These are phyloP conservation scores for Leishmania tarentolae DNA, from an alignment of 208 protist species.

Conservation along the genomic window DNA sequence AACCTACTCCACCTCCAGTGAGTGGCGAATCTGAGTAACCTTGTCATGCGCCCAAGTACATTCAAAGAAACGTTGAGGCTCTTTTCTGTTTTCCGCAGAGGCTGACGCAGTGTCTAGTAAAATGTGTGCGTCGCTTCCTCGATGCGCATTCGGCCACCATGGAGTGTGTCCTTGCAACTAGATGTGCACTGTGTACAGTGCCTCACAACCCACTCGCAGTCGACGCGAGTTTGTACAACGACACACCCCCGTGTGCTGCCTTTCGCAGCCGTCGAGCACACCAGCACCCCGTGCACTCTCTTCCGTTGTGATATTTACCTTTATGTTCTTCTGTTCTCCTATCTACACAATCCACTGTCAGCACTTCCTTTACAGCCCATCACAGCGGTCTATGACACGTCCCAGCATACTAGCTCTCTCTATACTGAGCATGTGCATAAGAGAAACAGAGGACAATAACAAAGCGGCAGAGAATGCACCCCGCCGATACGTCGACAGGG, in stretches of 20 bases:
- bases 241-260: not conserved
- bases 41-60: not conserved
- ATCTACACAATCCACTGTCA: not conserved
- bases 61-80: not conserved
- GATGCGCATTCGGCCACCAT: not conserved
- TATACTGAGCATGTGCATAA: not conserved
- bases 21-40: not conserved
- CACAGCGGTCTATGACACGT: not conserved
- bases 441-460: not conserved
- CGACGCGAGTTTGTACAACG: not conserved
- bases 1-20: not conserved
- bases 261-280: not conserved
- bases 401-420: not conserved
- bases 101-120: not conserved
- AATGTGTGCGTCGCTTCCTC: not conserved
- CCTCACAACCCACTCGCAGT: not conserved
- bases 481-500: not conserved
- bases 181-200: not conserved
- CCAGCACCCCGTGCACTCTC: not conserved
- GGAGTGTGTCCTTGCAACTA: not conserved
- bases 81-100: not conserved
- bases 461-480: not conserved
- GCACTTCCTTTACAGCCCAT: not conserved
- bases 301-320: not conserved
- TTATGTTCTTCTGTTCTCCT: not conserved